These are phyloP conservation scores for Sodiomyces alkalinus DNA, from an alignment of 2,329 filamentous ascomycete species.

Conservation along the genomic window DNA sequence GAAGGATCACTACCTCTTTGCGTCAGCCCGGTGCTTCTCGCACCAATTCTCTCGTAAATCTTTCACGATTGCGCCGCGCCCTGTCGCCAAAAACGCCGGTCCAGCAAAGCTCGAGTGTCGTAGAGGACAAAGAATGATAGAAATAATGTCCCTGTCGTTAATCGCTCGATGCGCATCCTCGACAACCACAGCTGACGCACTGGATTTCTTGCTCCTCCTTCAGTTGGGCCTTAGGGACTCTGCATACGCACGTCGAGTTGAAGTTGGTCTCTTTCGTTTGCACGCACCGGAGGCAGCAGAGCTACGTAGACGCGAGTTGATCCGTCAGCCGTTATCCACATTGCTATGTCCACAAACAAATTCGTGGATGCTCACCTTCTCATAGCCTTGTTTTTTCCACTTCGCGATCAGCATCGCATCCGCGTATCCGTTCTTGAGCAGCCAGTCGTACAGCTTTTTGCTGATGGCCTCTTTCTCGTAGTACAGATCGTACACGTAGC, in stretches of 20 bases:
- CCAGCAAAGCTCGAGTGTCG: not conserved
- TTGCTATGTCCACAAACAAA: not conserved
- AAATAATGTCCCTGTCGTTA: constrained; percentile 19
- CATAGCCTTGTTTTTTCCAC: constrained; percentile 99
- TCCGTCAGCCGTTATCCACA: no score
- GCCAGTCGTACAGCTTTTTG: constrained; percentile 84
- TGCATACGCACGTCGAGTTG: constrained; percentile 91
- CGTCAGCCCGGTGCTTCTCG: no score
- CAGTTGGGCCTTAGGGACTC: constrained; percentile 76
- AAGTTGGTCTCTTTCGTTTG: constrained; percentile 99
- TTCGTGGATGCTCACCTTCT: constrained; percentile 52
- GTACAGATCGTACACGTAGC: constrained; percentile 95
- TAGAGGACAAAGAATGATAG: not conserved
- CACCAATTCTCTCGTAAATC: no score
- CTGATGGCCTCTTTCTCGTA: constrained; percentile 95
- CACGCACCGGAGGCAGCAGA: constrained; percentile 90
- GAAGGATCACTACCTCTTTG: constrained; percentile 22
- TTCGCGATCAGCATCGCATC: constrained; percentile 94
- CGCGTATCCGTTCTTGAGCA: constrained; percentile 92
- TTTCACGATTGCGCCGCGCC: no score
- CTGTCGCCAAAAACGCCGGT: constrained; percentile 2
- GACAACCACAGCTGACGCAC: constrained; percentile 89
- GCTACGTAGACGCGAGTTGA: constrained; percentile 27
- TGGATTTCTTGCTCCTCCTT: constrained; percentile 85
- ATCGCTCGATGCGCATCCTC: constrained; percentile 78